Percentiles rank a stretch among this genome's conserved stretches.
These are phyloP conservation scores for Spirogloea muscicola DNA, from an alignment of 139 green algal genomes.

Conservation along the genomic window DNA sequence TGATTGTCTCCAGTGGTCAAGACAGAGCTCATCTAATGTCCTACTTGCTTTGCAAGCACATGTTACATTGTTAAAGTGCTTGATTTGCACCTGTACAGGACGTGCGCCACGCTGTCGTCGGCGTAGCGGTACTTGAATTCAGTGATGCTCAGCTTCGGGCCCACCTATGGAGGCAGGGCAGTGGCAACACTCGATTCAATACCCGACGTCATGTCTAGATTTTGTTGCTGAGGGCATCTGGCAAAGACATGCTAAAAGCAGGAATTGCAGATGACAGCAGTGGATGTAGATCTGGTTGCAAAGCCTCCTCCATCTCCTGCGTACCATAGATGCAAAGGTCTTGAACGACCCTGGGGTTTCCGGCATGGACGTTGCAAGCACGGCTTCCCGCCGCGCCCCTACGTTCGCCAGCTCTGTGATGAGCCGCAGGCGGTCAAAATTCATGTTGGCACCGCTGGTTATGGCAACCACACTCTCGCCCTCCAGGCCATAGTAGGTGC, in stretches of 20 bases:
- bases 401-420: conserved; percentile 90
- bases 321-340: conserved; percentile 33
- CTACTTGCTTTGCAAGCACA: background rate
- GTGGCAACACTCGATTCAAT: background rate
- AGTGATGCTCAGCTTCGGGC: conserved; percentile 59
- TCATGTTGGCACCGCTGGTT: conserved; percentile 84
- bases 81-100: conserved; percentile 35
- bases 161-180: background rate
- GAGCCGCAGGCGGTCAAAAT: conserved; percentile 93
- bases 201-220: too few species aligned
- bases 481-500: conserved; percentile 34
- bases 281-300: background rate
- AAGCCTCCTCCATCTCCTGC: background rate
- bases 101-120: background rate
- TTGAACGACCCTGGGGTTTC: conserved; percentile 63
- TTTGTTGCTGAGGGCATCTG: too few species aligned
- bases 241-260: background rate
- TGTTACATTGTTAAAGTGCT: background rate
- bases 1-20: background rate
- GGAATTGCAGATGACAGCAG: background rate
- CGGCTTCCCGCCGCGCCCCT: conserved; percentile 73
- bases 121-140: conserved; percentile 92
- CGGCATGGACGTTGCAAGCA: conserved; percentile 78
- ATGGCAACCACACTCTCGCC: conserved; percentile 55
- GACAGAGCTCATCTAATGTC: background rate